A percentile compares a stretch with the other conserved stretches of the same genome.
Conservation (phyloP, 805 yeast genomes). For the Alloascoidea hylecoeti region DNA sequence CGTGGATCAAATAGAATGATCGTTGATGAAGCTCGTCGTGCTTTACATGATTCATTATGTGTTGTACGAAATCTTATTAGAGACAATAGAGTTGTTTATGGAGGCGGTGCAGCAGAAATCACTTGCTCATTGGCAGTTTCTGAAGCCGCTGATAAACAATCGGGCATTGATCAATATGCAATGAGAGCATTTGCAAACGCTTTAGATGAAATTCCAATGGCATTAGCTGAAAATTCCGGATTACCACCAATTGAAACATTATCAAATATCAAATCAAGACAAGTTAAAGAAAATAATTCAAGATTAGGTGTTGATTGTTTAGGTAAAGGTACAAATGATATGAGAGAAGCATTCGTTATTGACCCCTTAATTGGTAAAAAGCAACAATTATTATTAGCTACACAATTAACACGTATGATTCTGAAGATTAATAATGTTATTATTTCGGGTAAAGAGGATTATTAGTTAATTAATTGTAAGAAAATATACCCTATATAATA, state of each 20-base stretch:
- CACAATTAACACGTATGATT: slow-evolving; percentile 96
- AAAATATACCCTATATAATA: neutral
- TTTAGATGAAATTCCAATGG: slow-evolving; percentile 83
- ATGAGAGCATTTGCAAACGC: slow-evolving; percentile 92
- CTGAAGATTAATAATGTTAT: slow-evolving; percentile 94
- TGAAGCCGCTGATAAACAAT: slow-evolving; percentile 83
- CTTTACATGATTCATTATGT: slow-evolving; percentile 91
- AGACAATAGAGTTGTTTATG: slow-evolving; percentile 93
- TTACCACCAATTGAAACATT: slow-evolving; percentile 86
- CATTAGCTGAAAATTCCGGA: slow-evolving; percentile 95
- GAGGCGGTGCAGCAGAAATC: slow-evolving; percentile 98
- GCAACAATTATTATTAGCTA: slow-evolving; percentile 89
- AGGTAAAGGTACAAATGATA: slow-evolving; percentile 77
- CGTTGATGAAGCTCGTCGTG: slow-evolving; percentile 92
- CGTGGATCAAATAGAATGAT: slow-evolving; percentile 98
- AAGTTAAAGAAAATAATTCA: slow-evolving; percentile 56
- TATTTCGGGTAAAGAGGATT: slow-evolving; percentile 73
- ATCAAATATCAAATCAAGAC: slow-evolving; percentile 72
- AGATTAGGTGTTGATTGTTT: slow-evolving; percentile 89
- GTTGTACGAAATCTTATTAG: slow-evolving; percentile 91
- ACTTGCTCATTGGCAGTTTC: slow-evolving; percentile 85
- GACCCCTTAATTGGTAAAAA: slow-evolving; percentile 97
- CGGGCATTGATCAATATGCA: slow-evolving; percentile 95
- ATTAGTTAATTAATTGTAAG: slow-evolving; percentile 15
- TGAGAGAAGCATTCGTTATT: slow-evolving; percentile 88